Conservation (phyloP, 2,329 filamentous ascomycete species). For the Cercospora sp. region DNA sequence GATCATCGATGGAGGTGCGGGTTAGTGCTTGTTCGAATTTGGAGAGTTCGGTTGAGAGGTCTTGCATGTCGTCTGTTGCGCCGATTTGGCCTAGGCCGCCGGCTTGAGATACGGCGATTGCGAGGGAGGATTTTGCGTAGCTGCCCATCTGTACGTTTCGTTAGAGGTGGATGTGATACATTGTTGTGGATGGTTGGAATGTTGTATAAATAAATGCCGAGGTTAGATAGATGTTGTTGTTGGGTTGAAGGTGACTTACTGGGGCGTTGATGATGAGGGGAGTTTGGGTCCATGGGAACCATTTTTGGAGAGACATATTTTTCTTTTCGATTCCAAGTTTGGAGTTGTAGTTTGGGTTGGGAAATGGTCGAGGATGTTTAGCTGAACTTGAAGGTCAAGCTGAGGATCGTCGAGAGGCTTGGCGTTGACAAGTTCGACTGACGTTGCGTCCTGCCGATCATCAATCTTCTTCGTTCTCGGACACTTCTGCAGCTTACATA, state of each 20-base stretch:
- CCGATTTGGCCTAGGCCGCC: conserved; percentile 50
- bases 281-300: conserved; percentile 22
- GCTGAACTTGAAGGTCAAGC: not conserved
- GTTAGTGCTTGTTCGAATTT: conserved; percentile 20
- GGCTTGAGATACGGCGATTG: conserved; percentile 59
- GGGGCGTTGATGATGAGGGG: conserved; percentile 29
- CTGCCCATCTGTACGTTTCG: too few relatives aligned
- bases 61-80: conserved; percentile 36
- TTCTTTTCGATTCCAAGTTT: not conserved
- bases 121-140: conserved; percentile 56
- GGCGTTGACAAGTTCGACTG: not conserved
- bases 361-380: too few relatives aligned
- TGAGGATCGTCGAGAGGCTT: not conserved
- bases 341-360: too few relatives aligned
- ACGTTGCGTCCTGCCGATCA: not conserved
- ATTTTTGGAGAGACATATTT: conserved; percentile 8
- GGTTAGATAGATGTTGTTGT: not conserved
- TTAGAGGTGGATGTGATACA: too few relatives aligned
- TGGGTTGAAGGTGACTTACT: conserved; percentile 9
- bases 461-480: not conserved
- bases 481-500: too few relatives aligned
- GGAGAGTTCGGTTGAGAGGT: conserved; percentile 21
- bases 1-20: conserved; percentile 11
- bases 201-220: too few relatives aligned
- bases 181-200: too few relatives aligned